These are phyloP conservation scores for Ceratocystis colombiana DNA, from an alignment of 2,329 filamentous ascomycete genomes.

Conservation along the genomic window DNA sequence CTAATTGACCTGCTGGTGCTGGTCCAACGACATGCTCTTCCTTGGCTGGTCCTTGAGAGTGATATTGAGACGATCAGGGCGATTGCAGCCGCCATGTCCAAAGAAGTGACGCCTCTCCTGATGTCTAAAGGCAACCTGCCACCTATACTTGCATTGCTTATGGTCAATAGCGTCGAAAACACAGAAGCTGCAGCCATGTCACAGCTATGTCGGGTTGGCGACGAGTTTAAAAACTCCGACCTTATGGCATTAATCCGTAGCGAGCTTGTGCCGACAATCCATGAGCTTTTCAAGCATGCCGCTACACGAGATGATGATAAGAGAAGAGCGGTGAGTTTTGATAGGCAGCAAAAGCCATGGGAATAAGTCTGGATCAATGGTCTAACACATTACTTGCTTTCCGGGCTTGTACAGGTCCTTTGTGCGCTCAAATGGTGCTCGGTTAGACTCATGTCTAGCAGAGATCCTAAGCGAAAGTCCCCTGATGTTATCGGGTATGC, in stretches of 20 bases:
- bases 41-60: slow-evolving; percentile 72
- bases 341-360: background rate
- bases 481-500: slow-evolving; percentile 58
- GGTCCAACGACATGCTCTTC: slow-evolving; percentile 72
- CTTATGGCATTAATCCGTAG: slow-evolving; percentile 60
- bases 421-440: slow-evolving; percentile 41
- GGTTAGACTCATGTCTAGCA: slow-evolving; percentile 34
- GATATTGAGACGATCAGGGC: slow-evolving; percentile 68
- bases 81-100: slow-evolving; percentile 67
- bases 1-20: slow-evolving; percentile 62
- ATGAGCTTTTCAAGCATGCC: slow-evolving; percentile 71
- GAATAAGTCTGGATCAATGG: background rate
- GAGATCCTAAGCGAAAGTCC: slow-evolving; percentile 40
- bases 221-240: slow-evolving; percentile 56
- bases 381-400: background rate
- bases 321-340: slow-evolving; percentile 45
- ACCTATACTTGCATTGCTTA: slow-evolving; percentile 48
- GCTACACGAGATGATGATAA: slow-evolving; percentile 55
- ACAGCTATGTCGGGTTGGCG: slow-evolving; percentile 56
- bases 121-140: slow-evolving; percentile 49
- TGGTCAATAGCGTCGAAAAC: slow-evolving; percentile 49
- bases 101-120: slow-evolving; percentile 48
- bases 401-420: background rate
- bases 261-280: slow-evolving; percentile 64
- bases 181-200: slow-evolving; percentile 58